Base-by-base conservation (phyloP, 1,284 basidiomycete genomes). In the Omphalotus olearius region DNA sequence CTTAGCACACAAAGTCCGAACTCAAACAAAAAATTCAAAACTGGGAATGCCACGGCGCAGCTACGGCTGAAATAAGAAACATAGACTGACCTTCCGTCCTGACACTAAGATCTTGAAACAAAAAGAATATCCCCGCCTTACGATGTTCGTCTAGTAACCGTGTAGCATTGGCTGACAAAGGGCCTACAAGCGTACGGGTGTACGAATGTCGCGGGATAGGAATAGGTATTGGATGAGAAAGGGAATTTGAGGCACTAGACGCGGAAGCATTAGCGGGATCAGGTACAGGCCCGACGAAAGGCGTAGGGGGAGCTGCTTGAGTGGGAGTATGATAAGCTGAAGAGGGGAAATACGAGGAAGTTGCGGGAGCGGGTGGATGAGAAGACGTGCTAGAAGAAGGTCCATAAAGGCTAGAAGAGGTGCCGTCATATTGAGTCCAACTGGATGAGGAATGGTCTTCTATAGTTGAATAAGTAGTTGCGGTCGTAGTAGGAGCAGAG, bases 111-210 rank as follows among this genome's bases (percentile, higher is more conserved):
- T 95, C 92, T 60, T 90, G 88, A 65, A 91, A 89, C 53, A 93
- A 81, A 70, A 93, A 93, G 68, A 89, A 93, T 55, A 96, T 85
- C 3, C 93, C 93, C 35, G 82, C 76, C 57, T 84, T 83, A 53
- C 88, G 85, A 66, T 93, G 80, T 63, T 91, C 89, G 62, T 93
- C 92, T 52, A 84, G 70, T 53, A 95, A 74, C 42, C 87, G 82
- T 64, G 86, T 88, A 23, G 91, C 92, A 62, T 90, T 90, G 13
- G 91, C 83, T 20, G 87, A 88, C 16, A 94, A 75, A 1, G 91
- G 89, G 6, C 93, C 93, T 52, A 96, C 91, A 4, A 96, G 79
- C 1, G 93, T 94, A 45, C 91, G 82, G 4, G 88, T 90, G 66
- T 91, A 93, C 4, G 82, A 79, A 61, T 83, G 81, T 17, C 83